These are phyloP conservation scores for Hypoxylon sp. DNA, from an alignment of 2,329 filamentous ascomycete genomes.

Conservation along the genomic window DNA sequence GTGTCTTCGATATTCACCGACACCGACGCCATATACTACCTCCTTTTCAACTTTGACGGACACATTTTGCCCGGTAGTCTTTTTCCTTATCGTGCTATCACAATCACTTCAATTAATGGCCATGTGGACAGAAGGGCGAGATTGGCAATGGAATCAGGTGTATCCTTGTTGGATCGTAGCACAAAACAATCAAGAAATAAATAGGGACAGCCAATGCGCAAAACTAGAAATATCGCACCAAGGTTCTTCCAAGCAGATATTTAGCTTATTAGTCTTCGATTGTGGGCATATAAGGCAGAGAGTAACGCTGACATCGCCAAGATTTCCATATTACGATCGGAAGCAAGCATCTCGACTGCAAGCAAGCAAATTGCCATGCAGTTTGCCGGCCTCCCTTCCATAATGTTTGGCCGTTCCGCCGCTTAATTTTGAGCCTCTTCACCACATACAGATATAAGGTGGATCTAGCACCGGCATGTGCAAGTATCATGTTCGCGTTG, in stretches of 20 bases:
- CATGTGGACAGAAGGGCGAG: slow-evolving; percentile 4
- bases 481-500: slow-evolving; percentile 21
- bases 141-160: slow-evolving; percentile 19
- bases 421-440: slow-evolving; percentile 26
- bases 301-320: slow-evolving; percentile 10
- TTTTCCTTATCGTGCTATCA: slow-evolving; percentile 5
- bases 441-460: slow-evolving; percentile 2
- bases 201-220: neutral
- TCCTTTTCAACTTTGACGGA: slow-evolving; percentile 1
- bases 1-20: slow-evolving; percentile 31
- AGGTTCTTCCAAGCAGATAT: neutral
- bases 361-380: slow-evolving; percentile 28
- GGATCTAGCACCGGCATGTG: slow-evolving; percentile 11
- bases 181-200: slow-evolving; percentile 12
- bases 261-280: no score
- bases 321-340: slow-evolving; percentile 17
- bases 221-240: slow-evolving; percentile 1
- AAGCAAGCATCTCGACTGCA: slow-evolving; percentile 27
- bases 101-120: slow-evolving; percentile 1
- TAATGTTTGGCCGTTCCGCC: slow-evolving; percentile 4
- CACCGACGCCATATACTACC: no score
- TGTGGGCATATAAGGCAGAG: no score
- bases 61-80: slow-evolving; percentile 4
- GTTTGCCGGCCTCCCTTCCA: slow-evolving; percentile 22
- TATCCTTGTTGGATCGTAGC: slow-evolving; percentile 18